Evolutionary conservation across 2,329 filamentous ascomycete genomes (phyloP).

Genomic region (Emergomyces pasteurianus): DNA sequence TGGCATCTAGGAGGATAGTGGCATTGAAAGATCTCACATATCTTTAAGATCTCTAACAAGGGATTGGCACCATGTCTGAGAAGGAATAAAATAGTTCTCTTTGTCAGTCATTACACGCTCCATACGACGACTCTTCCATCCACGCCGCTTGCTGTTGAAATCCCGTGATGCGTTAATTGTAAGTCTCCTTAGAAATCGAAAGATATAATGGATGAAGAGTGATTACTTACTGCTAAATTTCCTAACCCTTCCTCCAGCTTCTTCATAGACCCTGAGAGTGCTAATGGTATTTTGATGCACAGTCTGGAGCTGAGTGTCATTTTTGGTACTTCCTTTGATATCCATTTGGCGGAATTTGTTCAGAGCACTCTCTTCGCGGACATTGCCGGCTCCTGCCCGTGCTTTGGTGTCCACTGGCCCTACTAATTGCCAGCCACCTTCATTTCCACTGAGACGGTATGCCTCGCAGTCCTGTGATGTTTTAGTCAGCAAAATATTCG

Average conservation of each 20-base stretch:
- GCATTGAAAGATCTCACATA: neutral
- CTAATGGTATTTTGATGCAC: constrained; percentile 94
- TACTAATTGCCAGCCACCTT: constrained; percentile 69
- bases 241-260: constrained; percentile 49
- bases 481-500: neutral
- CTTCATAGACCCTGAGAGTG: constrained; percentile 66
- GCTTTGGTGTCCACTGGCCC: constrained; percentile 71
- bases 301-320: constrained; percentile 89
- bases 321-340: constrained; percentile 80
- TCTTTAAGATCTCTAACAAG: neutral
- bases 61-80: neutral
- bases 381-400: constrained; percentile 44
- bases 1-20: neutral
- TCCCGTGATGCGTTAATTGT: constrained; percentile 11
- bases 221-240: constrained; percentile 72
- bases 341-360: constrained; percentile 99
- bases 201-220: constrained; percentile 7
- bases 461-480: constrained; percentile 56
- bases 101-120: constrained; percentile 41
- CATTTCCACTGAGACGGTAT: constrained; percentile 72
- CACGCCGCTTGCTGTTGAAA: constrained; percentile 57
- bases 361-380: constrained; percentile 77
- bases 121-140: constrained; percentile 75
- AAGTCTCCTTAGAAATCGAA: neutral
- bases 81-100: neutral